phyloP scores from a whole-genome alignment of 2,329 filamentous ascomycete genomes.

The Ophidiomyces ophidiicola region DNA sequence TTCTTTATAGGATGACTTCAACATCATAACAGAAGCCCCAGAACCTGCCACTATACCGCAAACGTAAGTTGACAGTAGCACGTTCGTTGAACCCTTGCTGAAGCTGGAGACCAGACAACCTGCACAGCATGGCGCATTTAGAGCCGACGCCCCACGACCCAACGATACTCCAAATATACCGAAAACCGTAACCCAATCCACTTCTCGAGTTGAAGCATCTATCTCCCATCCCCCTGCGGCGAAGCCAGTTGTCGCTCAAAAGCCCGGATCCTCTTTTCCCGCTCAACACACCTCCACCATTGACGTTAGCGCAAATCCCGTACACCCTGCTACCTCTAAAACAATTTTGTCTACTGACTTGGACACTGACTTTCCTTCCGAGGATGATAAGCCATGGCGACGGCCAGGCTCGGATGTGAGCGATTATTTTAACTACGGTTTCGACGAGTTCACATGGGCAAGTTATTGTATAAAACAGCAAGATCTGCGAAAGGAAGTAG shows the following conservation, averaged over 20 bases:
- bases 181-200: conserved; percentile 27
- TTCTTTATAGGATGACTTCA: conserved; percentile 34
- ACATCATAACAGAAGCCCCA: conserved; percentile 39
- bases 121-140: conserved; percentile 28
- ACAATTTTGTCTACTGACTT: conserved; percentile 72
- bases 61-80: conserved; percentile 24
- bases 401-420: conserved; percentile 86
- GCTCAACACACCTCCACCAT: conserved; percentile 63
- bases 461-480: conserved; percentile 87
- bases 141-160: conserved; percentile 28
- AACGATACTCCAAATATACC: conserved; percentile 21
- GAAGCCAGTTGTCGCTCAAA: conserved; percentile 32
- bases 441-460: conserved; percentile 97
- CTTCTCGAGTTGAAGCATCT: conserved; percentile 21
- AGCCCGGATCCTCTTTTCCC: conserved; percentile 53
- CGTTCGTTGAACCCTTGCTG: no score
- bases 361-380: conserved; percentile 57
- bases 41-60: conserved; percentile 29
- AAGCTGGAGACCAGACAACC: conserved; percentile 28
- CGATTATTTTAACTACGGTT: conserved; percentile 98
- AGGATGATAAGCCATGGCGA: conserved; percentile 83
- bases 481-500: conserved; percentile 61
- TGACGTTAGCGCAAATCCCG: conserved; percentile 70
- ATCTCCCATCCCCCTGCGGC: conserved; percentile 23
- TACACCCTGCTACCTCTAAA: conserved; percentile 61